phyloP scores from a whole-genome alignment of 2,329 filamentous ascomycete genomes.

The Grosmannia huntii region DNA sequence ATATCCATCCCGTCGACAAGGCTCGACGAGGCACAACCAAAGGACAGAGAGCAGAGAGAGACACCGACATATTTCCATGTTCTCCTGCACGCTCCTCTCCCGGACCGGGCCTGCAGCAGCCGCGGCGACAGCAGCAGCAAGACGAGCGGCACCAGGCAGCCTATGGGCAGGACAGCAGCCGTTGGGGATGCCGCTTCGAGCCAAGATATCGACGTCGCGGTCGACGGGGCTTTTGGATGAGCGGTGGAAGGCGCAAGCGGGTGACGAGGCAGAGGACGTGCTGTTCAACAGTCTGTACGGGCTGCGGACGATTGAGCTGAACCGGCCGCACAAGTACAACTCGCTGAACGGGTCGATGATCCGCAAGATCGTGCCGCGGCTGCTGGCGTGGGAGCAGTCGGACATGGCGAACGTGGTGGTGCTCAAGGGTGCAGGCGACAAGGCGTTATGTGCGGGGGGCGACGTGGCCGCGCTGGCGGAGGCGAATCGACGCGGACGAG shows the following conservation, averaged over 20 bases:
- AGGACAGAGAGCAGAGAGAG: not conserved
- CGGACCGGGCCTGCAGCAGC: constrained; percentile 42
- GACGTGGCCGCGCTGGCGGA: constrained; percentile 72
- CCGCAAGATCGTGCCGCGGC: constrained; percentile 77
- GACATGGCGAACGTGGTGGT: constrained; percentile 86
- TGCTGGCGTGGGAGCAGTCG: constrained; percentile 91
- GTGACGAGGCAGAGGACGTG: constrained; percentile 78
- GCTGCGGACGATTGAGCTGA: constrained; percentile 83
- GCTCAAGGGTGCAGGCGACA: constrained; percentile 76
- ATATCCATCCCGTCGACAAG: not conserved
- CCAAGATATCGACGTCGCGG: constrained; percentile 45
- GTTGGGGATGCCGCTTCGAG: constrained; percentile 63
- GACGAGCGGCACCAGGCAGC: not conserved
- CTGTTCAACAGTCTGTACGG: constrained; percentile 83
- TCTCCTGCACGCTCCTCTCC: constrained; percentile 37
- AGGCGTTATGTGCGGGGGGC: constrained; percentile 84
- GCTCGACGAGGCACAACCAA: not conserved
- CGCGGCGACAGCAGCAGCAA: constrained; percentile 15
- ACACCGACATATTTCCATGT: constrained; percentile 28
- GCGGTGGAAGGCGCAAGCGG: constrained; percentile 41
- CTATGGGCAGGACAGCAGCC: not conserved
- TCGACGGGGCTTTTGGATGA: constrained; percentile 18
- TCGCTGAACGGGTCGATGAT: constrained; percentile 91
- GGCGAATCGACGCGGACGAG: constrained; percentile 52
- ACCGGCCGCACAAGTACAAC: constrained; percentile 84